phyloP scores from a whole-genome alignment of 805 yeast genomes.

The Debaryomyces tyrocola region DNA sequence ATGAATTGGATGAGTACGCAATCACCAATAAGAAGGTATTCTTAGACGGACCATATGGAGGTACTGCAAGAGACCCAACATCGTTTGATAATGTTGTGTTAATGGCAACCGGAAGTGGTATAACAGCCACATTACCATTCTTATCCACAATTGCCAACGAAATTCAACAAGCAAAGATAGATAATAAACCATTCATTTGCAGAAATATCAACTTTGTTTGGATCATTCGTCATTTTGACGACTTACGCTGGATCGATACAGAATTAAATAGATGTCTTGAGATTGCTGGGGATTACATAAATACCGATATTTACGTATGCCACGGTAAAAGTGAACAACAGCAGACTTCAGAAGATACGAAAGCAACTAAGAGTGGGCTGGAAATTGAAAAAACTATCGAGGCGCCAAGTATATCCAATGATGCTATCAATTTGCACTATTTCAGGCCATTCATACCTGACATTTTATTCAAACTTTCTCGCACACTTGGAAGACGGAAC shows the following conservation, averaged over 20 bases:
- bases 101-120: constrained; percentile 52
- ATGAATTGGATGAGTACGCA: constrained; percentile 27
- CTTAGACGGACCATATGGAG: constrained; percentile 63
- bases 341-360: not conserved
- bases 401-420: not conserved
- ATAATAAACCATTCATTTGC: constrained; percentile 14
- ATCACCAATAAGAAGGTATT: constrained; percentile 30
- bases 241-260: constrained; percentile 39
- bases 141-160: constrained; percentile 23
- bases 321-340: not conserved
- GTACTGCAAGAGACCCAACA: constrained; percentile 43
- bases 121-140: constrained; percentile 51
- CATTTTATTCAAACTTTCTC: constrained; percentile 14
- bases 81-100: constrained; percentile 46
- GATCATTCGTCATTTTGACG: constrained; percentile 36
- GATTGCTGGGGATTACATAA: constrained; percentile 26
- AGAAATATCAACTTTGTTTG: constrained; percentile 42
- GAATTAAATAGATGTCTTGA: constrained; percentile 32
- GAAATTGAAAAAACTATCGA: constrained; percentile 7
- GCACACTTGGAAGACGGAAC: constrained; percentile 28
- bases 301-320: constrained; percentile 25
- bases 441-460: constrained; percentile 19
- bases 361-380: not conserved
- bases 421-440: constrained; percentile 13
- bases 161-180: constrained; percentile 7